phyloP scores from a whole-genome alignment of 75 land plant genomes.

The Picea glauca region DNA sequence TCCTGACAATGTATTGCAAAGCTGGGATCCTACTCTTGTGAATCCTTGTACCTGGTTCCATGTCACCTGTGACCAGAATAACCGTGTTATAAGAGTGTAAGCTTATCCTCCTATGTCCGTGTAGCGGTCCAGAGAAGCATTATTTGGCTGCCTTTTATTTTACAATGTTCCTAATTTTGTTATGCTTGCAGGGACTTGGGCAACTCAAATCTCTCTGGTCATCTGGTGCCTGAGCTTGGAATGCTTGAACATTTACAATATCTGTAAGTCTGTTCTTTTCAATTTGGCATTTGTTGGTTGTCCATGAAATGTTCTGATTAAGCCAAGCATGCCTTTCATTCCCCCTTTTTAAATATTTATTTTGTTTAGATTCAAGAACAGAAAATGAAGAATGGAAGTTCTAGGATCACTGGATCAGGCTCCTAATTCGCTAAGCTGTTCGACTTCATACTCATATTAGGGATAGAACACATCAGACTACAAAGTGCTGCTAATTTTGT shows the following conservation, averaged over 20 bases:
- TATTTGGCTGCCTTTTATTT: not conserved
- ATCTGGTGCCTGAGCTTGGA: slow-evolving; percentile 93
- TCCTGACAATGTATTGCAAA: slow-evolving; percentile 42
- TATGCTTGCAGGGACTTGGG: slow-evolving; percentile 77
- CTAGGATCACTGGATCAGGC: too few relatives aligned
- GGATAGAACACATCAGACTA: too few relatives aligned
- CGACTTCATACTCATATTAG: too few relatives aligned
- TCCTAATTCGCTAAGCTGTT: too few relatives aligned
- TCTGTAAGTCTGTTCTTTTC: slow-evolving; percentile 48
- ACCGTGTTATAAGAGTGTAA: slow-evolving; percentile 44
- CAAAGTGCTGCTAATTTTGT: too few relatives aligned
- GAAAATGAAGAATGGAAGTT: too few relatives aligned
- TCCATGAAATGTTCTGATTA: not conserved
- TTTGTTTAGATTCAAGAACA: too few relatives aligned
- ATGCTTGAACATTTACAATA: slow-evolving; percentile 86
- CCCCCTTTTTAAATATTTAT: too few relatives aligned
- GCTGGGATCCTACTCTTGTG: slow-evolving; percentile 57
- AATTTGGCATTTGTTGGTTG: not conserved
- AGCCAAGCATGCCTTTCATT: too few relatives aligned
- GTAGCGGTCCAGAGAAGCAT: not conserved
- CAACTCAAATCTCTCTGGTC: slow-evolving; percentile 87
- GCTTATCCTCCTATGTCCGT: not conserved
- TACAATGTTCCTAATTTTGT: not conserved
- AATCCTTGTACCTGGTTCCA: slow-evolving; percentile 59
- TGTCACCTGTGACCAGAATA: slow-evolving; percentile 37